Evolutionary conservation across 2,329 filamentous ascomycete genomes (phyloP).

Genomic region (Apiospora marii): DNA sequence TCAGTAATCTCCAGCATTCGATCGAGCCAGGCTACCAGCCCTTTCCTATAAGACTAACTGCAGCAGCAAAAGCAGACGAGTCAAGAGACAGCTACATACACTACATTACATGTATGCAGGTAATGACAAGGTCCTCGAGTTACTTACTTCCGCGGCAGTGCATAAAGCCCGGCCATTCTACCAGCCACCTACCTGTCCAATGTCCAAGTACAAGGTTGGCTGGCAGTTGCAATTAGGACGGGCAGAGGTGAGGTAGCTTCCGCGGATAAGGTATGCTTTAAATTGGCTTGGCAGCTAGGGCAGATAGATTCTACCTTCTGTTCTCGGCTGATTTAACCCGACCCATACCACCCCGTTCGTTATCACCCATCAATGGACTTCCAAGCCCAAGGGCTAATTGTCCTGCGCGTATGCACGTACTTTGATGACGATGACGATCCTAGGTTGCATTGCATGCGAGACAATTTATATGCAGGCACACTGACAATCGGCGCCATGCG

Average conservation of each 20-base stretch:
- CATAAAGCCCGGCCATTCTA: neutral
- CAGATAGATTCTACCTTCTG: conserved; percentile 33
- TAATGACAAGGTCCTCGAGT: neutral
- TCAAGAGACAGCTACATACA: neutral
- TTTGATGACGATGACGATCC: neutral
- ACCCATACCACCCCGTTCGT: neutral
- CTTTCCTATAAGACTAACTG: neutral
- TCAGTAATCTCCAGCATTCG: neutral
- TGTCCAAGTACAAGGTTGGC: neutral
- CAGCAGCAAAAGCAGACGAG: neutral
- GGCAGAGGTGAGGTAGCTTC: neutral
- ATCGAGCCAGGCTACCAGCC: neutral
- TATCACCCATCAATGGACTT: neutral
- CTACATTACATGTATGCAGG: too few relatives aligned
- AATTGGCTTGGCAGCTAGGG: neutral
- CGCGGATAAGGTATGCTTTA: neutral
- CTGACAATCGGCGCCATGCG: neutral
- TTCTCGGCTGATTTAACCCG: conserved; percentile 35
- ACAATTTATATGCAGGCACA: conserved; percentile 18
- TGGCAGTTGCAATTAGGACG: neutral
- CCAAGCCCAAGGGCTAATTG: conserved; percentile 26
- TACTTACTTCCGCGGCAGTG: neutral
- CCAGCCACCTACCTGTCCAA: neutral
- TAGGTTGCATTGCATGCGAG: conserved; percentile 10
- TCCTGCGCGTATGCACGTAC: conserved; percentile 19